A percentile compares a stretch with the other conserved stretches of the same genome.
phyloP scores from a whole-genome alignment of 805 yeast species.

The Kuraishia borneana region DNA sequence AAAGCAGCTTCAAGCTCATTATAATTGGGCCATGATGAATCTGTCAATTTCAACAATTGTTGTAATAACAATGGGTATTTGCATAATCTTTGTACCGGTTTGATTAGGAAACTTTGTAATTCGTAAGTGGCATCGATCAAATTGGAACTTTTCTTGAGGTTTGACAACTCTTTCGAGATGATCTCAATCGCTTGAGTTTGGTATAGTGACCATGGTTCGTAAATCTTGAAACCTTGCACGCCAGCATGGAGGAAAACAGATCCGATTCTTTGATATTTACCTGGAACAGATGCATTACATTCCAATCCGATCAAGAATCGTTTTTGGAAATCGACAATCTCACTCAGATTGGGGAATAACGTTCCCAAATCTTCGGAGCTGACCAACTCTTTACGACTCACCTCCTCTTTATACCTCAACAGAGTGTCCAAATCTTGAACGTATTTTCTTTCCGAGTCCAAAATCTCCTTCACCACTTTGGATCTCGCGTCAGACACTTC shows the following conservation, averaged over 20 bases:
- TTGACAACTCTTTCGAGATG: conserved; percentile 50
- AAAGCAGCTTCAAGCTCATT: conserved; percentile 64
- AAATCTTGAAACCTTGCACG: conserved; percentile 66
- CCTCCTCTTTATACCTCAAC: conserved; percentile 53
- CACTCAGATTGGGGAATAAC: conserved; percentile 76
- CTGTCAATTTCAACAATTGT: conserved; percentile 62
- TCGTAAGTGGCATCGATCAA: conserved; percentile 81
- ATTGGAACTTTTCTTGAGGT: conserved; percentile 40
- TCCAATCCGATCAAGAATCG: conserved; percentile 82
- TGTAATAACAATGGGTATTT: conserved; percentile 80
- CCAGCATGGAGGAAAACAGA: conserved; percentile 81
- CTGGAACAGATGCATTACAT: conserved; percentile 69
- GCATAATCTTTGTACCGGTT: conserved; percentile 95
- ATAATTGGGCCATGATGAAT: conserved; percentile 36
- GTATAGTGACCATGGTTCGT: conserved; percentile 91
- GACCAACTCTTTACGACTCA: conserved; percentile 53
- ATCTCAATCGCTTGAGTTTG: conserved; percentile 81
- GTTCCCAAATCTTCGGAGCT: conserved; percentile 71
- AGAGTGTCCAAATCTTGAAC: conserved; percentile 83
- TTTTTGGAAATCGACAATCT: conserved; percentile 85
- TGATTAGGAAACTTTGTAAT: conserved; percentile 77
- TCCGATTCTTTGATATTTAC: conserved; percentile 75
- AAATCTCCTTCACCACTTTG: conserved; percentile 73
- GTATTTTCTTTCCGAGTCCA: conserved; percentile 85
- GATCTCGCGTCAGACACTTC: conserved; percentile 44